Base-by-base conservation (phyloP, 192 early-diverging fungal genomes). In the Nowakowskiella sp. region DNA sequence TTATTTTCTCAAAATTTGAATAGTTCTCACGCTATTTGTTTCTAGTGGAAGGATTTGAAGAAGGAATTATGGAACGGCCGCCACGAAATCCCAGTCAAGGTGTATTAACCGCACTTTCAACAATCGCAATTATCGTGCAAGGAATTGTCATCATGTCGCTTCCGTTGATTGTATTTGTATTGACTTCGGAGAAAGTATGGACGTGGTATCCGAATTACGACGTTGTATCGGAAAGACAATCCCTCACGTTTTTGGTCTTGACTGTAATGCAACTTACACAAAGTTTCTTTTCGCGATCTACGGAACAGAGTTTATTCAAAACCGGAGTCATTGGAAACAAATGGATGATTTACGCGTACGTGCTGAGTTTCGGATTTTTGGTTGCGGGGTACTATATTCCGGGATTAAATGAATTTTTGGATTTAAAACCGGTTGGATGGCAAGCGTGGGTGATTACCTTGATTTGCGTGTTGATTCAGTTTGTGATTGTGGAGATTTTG, bases 201-300 rank as follows among this genome's bases (percentile, higher is more conserved):
- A 13, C 31, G 77, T 70, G 9, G 72, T 78, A 19, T 47, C 44
- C 16, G 61, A 61, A 6, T 7, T 24, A 49, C 2, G 51, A 55
- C 6, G 26, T 46, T 8, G 23, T 8, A 1, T 22, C 10, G 5
- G 60, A 22, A 27, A 70, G 80, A 13, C 71, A 64, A 42, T 76
- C 71, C 4, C 64, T 88, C 45, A 78, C 92, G 10, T 97, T 95
- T 64, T 65, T 78, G 22, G 76, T 83, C 10, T 68, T 97, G 49
- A 94, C 89, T 4, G 76, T 82, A 2, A 71, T 97, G 62, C 94
- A 97, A 66, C 74, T 97, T 6, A 65, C 84, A 26, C 92, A 97
- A 60, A 74, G 78, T 2, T 97, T 97, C 62, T 62, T 91, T 6
- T 89, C 90, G 6, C 66, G 88, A 16, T 85, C 83, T 33, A 67